A percentile compares a stretch with the other conserved stretches of the same genome.
Conservation (phyloP, 192 early-diverging fungal genomes). For the Mortierella alpina region DNA sequence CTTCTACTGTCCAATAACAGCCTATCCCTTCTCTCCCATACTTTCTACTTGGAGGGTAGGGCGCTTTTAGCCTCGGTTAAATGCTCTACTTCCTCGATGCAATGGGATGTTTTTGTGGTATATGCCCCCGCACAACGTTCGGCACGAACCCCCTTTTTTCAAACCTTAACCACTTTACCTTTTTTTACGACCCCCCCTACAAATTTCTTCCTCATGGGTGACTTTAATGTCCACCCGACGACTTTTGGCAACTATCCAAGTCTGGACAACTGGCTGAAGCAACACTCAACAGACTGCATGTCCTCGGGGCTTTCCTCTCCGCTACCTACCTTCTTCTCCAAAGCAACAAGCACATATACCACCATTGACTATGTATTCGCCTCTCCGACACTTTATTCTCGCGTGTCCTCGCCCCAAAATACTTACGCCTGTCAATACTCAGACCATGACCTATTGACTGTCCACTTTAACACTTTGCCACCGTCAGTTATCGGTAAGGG, state of each 20-base stretch:
- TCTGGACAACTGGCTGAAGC: background rate
- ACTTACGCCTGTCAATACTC: slow-evolving; percentile 1
- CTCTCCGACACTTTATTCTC: background rate
- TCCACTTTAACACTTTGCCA: background rate
- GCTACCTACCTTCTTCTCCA: background rate
- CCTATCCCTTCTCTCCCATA: background rate
- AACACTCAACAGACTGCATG: slow-evolving; percentile 6
- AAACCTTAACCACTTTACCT: background rate
- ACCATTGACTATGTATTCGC: slow-evolving; percentile 42
- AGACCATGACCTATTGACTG: slow-evolving; percentile 14
- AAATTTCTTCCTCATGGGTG: background rate
- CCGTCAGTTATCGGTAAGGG: slow-evolving; percentile 6
- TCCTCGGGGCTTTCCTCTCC: background rate
- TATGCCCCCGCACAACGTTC: slow-evolving; percentile 2
- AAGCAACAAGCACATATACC: background rate
- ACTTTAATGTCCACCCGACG: slow-evolving; percentile 2
- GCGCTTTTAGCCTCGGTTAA: background rate
- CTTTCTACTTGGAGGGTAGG: background rate
- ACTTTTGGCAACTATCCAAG: background rate
- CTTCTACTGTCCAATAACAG: background rate
- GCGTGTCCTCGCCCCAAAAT: background rate
- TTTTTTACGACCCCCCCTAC: slow-evolving; percentile 3
- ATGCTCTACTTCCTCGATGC: background rate
- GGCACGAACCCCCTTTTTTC: background rate
- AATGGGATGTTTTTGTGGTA: background rate